phyloP scores from a whole-genome alignment of 306 rosid genomes.

The Hylodesmum podocarpum region DNA sequence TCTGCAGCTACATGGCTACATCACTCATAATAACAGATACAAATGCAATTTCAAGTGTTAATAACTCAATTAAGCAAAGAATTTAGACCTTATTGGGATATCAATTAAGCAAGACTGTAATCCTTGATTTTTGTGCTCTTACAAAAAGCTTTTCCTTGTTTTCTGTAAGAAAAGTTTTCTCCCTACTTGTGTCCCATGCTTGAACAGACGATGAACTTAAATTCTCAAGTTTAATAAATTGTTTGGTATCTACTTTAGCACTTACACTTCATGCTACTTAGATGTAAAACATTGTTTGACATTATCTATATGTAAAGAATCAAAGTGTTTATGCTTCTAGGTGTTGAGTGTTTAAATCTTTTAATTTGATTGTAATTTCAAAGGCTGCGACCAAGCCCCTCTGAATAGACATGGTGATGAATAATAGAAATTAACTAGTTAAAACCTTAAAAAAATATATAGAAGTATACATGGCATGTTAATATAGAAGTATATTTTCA shows the following conservation, averaged over 20 bases:
- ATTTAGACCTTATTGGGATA: neutral
- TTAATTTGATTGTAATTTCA: neutral
- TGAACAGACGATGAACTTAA: neutral
- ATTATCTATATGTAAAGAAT: neutral
- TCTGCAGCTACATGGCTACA: neutral
- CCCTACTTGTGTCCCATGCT: neutral
- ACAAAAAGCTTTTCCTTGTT: neutral
- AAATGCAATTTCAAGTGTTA: neutral
- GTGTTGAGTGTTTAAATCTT: neutral
- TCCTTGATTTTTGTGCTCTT: neutral
- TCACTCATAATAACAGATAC: neutral
- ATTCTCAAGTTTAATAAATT: neutral
- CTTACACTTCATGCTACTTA: neutral
- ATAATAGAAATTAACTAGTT: neutral
- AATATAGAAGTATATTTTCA: neutral
- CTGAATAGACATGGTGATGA: neutral
- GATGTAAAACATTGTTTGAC: neutral
- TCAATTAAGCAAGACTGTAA: neutral
- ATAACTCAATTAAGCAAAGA: neutral
- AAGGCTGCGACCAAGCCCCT: neutral
- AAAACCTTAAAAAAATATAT: too few species aligned
- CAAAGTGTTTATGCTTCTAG: neutral
- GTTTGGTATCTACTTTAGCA: neutral
- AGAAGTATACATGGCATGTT: conserved; percentile 8
- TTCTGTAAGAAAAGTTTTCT: neutral